A percentile compares a stretch with the other conserved stretches of the same genome.
Evolutionary conservation across 257 asterid species (phyloP).

Genomic region (Solanum verrucosum): DNA sequence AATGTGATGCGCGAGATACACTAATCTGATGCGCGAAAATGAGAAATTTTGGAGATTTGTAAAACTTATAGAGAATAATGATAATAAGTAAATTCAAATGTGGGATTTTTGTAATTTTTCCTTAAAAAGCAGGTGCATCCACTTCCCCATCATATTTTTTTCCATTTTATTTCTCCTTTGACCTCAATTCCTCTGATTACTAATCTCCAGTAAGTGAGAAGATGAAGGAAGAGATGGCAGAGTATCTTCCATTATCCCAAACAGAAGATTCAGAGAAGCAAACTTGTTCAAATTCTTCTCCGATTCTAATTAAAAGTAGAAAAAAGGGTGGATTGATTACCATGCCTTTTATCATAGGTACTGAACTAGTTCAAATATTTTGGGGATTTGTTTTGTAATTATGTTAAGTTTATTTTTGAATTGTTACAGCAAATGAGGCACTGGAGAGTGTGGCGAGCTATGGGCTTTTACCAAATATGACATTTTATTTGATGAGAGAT

Average conservation of each 20-base stretch:
- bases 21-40: too few species aligned
- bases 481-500: conserved; percentile 40
- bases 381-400: not conserved
- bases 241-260: not conserved
- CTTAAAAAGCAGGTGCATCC: too few species aligned
- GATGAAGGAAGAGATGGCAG: not conserved
- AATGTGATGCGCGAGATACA: too few species aligned
- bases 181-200: too few species aligned
- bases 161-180: too few species aligned
- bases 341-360: conserved; percentile 70
- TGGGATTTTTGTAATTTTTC: too few species aligned
- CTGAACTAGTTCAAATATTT: not conserved
- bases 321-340: conserved; percentile 49
- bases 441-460: conserved; percentile 54
- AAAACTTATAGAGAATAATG: too few species aligned
- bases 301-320: not conserved
- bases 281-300: not conserved
- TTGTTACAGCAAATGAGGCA: conserved; percentile 44
- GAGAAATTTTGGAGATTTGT: too few species aligned
- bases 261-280: not conserved
- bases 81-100: too few species aligned
- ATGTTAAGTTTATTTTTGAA: not conserved
- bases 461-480: conserved; percentile 16
- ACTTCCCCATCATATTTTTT: too few species aligned
- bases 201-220: not conserved